These are phyloP conservation scores for Fraxinus pennsylvanica DNA, from an alignment of 257 asterid species.

Conservation along the genomic window DNA sequence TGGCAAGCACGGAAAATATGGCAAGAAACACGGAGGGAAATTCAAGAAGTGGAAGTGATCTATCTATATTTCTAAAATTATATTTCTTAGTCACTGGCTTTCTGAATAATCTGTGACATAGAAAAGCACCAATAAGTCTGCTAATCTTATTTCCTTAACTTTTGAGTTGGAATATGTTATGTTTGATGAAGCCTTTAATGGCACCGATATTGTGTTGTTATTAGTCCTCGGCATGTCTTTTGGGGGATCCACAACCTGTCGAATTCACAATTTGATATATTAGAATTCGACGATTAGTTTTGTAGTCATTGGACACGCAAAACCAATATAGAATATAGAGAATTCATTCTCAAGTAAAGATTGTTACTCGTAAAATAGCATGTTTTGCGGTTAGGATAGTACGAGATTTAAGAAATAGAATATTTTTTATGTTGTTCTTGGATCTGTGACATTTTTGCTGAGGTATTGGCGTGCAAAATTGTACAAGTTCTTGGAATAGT, in stretches of 20 bases:
- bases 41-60: slow-evolving; percentile 64
- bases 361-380: too few species aligned
- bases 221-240: background rate
- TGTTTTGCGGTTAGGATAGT: background rate
- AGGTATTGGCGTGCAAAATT: slow-evolving; percentile 27
- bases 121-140: background rate
- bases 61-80: background rate
- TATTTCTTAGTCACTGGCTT: background rate
- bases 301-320: background rate
- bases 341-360: slow-evolving; percentile 14
- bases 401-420: too few species aligned
- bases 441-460: slow-evolving; percentile 40
- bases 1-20: slow-evolving; percentile 43
- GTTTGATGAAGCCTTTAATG: background rate
- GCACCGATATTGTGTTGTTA: background rate
- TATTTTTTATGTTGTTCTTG: too few species aligned
- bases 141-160: background rate
- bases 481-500: slow-evolving; percentile 21
- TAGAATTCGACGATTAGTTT: background rate
- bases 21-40: slow-evolving; percentile 45
- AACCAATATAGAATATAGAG: background rate
- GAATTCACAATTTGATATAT: background rate
- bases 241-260: background rate
- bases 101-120: background rate
- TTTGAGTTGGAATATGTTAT: background rate